Evolutionary conservation across 768 basidiomycete species (phyloP).

Genomic region (Amanita jacksonii): DNA sequence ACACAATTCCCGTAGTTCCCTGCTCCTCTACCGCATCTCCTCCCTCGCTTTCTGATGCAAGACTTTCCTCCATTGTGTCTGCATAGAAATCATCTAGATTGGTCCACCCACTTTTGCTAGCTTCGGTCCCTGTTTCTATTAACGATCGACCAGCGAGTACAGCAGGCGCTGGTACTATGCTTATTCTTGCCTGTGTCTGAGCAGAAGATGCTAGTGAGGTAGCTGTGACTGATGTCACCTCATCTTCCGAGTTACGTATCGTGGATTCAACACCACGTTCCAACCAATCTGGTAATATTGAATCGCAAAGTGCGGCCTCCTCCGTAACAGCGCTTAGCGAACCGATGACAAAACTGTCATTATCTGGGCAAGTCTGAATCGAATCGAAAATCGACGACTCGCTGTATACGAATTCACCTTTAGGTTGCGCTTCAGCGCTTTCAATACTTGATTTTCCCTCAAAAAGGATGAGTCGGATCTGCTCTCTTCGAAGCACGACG

Average conservation of each 20-base stretch:
- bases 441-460: slow-evolving; percentile 53
- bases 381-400: background rate
- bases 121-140: slow-evolving; percentile 29
- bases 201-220: slow-evolving; percentile 27
- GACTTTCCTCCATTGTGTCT: slow-evolving; percentile 14
- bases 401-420: slow-evolving; percentile 18
- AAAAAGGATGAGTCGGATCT: slow-evolving; percentile 71
- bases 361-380: slow-evolving; percentile 18
- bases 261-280: slow-evolving; percentile 76
- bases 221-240: slow-evolving; percentile 26
- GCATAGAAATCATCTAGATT: slow-evolving; percentile 77
- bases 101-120: slow-evolving; percentile 36
- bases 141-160: slow-evolving; percentile 42
- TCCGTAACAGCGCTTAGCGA: slow-evolving; percentile 56
- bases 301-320: slow-evolving; percentile 41
- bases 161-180: slow-evolving; percentile 40
- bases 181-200: slow-evolving; percentile 17
- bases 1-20: slow-evolving; percentile 8
- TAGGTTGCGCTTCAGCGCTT: slow-evolving; percentile 27
- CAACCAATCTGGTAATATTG: slow-evolving; percentile 72
- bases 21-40: slow-evolving; percentile 11
- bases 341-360: slow-evolving; percentile 43
- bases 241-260: slow-evolving; percentile 62
- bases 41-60: slow-evolving; percentile 9
- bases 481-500: slow-evolving; percentile 74